Conservation (phyloP, 2,329 filamentous ascomycete species). For the Hypoxylon sp. region DNA sequence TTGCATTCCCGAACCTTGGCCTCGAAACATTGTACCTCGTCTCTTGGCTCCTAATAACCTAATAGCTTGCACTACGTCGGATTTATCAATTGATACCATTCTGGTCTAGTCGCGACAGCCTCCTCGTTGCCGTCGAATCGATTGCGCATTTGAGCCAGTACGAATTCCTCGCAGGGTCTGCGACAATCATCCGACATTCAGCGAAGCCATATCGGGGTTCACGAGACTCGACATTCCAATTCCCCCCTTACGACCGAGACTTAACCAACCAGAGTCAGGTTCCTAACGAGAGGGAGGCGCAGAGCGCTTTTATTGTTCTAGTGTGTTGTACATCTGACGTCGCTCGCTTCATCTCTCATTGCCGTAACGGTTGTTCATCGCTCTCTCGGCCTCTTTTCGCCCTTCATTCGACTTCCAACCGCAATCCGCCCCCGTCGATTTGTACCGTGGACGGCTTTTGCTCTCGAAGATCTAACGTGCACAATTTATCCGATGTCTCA, state of each 20-base stretch:
- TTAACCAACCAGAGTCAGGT: constrained; percentile 27
- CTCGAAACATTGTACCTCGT: constrained; percentile 25
- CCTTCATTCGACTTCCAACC: constrained; percentile 24
- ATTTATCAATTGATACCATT: constrained; percentile 21
- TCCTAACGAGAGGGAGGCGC: constrained; percentile 36
- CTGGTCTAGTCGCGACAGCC: constrained; percentile 26
- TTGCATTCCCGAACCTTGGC: constrained; percentile 31
- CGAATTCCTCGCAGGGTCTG: constrained; percentile 33
- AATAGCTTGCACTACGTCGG: constrained; percentile 12
- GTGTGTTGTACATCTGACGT: constrained; percentile 40
- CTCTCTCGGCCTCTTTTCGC: constrained; percentile 27
- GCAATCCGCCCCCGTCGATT: constrained; percentile 19
- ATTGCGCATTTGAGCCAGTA: constrained; percentile 24
- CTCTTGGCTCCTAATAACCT: constrained; percentile 36
- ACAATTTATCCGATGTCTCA: constrained; percentile 50
- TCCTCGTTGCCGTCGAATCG: constrained; percentile 31
- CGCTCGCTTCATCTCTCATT: constrained; percentile 43
- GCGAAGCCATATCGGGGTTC: constrained; percentile 26
- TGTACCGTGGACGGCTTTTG: constrained; percentile 26
- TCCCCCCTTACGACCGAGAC: constrained; percentile 32
- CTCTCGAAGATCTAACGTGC: constrained; percentile 23
- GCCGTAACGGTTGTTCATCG: constrained; percentile 31
- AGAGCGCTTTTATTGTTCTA: constrained; percentile 39
- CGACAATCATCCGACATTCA: constrained; percentile 32
- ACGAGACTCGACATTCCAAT: constrained; percentile 47